Evolutionary conservation across 1,139 yeast genomes (phyloP), one percentile per base, ranked within the genome.

Genomic region (Keqinozyma sinolaborantium): DNA sequence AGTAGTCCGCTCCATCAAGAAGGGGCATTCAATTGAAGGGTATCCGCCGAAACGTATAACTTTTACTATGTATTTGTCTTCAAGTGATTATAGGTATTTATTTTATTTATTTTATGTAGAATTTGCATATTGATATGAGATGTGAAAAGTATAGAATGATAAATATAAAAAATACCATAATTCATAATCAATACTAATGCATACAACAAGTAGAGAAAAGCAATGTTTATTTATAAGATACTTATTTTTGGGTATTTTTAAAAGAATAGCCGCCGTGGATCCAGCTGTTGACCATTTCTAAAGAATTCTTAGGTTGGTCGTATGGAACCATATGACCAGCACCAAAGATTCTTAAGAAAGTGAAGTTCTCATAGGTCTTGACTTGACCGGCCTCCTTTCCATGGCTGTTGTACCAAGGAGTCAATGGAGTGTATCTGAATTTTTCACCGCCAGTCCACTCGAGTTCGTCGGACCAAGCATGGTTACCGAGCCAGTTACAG

Each of bases 401-500:
- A 28, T 53, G 55, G n/a, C 53, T 54, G 23, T 52, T 58, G 39
- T 40, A 42, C 73, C 73, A 69, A 19, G 58, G 56, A 40, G 56
- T 55, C 35, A 66, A 60, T 16, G 79, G 70, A 31, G 56, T 56
- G 23, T 45, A 40, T n/a, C 56, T 57, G 48, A 79, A 83, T 10
- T 63, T 66, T 15, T 69, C 73, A 33, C 70, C 66, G 30, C 77
- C 77, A 21, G 77, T 59, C 81, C 88, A 83, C 50, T 75, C 78
- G 45, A 83, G 69, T 28, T 60, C 76, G 51, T 83, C 73, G 16
- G 85, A 67, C 94, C 92, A 83, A 10, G 83, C 90, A 49, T 74
- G 75, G 62, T 83, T 83, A 53, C 94, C 94, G 50, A 83, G 67
- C 94, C 94, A 83, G 65, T 83, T 83, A 58, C 94, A 83, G 48